Evolutionary conservation across 495 filamentous ascomycete genomes (phyloP).

Genomic region (Tuber umbilicatum): DNA sequence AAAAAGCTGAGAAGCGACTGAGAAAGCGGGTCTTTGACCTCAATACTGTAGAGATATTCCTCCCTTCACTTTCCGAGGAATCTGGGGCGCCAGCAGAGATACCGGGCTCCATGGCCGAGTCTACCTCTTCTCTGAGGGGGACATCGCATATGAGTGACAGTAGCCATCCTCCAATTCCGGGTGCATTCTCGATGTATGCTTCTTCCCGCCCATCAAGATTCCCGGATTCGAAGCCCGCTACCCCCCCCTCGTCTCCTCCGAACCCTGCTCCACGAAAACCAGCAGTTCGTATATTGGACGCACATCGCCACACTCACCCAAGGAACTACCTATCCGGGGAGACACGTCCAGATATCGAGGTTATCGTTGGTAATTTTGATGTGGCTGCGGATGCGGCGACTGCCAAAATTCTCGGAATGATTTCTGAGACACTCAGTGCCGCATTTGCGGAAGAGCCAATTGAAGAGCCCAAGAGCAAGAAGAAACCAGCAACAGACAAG

Average conservation of each 20-base stretch:
- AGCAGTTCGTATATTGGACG: conserved; percentile 29
- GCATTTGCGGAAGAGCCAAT: conserved; percentile 43
- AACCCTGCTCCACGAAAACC: conserved; percentile 8
- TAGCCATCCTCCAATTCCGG: conserved; percentile 50
- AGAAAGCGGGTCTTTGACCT: conserved; percentile 42
- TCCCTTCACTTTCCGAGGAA: conserved; percentile 35
- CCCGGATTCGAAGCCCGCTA: conserved; percentile 23
- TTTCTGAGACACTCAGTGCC: conserved; percentile 52
- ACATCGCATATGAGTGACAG: conserved; percentile 20
- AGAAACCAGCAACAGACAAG: conserved; percentile 18
- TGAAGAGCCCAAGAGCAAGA: conserved; percentile 26
- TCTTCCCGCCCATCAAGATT: conserved; percentile 10
- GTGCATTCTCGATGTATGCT: conserved; percentile 53
- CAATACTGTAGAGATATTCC: conserved; percentile 40
- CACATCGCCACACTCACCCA: conserved; percentile 1
- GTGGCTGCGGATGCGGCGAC: conserved; percentile 62
- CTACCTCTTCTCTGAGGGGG: conserved; percentile 1
- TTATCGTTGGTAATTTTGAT: conserved; percentile 53
- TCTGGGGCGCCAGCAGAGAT: conserved; percentile 1
- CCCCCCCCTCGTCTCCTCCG: conserved; percentile 10
- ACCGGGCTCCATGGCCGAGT: not conserved
- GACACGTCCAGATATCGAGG: conserved; percentile 45
- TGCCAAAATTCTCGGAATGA: conserved; percentile 59
- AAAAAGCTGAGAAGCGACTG: conserved; percentile 21
- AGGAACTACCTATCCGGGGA: not conserved